Base-by-base conservation (phyloP, 2,329 filamentous ascomycete species). In the Penicillium sp. region DNA sequence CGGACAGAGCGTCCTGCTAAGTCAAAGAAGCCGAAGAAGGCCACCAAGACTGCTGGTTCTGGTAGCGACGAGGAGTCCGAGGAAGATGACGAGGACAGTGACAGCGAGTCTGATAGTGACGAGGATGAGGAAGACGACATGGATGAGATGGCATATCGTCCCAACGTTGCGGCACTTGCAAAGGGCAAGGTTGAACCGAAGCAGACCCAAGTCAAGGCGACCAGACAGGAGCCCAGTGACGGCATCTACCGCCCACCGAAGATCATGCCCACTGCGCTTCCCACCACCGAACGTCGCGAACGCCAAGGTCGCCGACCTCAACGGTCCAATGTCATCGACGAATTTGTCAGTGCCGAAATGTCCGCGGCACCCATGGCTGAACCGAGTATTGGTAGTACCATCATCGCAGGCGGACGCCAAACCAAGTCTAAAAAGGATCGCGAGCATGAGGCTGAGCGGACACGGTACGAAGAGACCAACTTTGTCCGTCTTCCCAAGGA, bases 341-440 rank as follows among this genome's bases (percentile, higher is more conserved):
- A 98, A 71, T 99, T 96, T 70, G 87, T 99, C 63, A 87, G 85
- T 52, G 88, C 90, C 17, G 95, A 99, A 76, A 83, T 98, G 60
- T 93, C 92, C 0, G 78, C 84, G 5, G 91, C 91, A 2, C 95
- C 95, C 0, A 78, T 91, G 59, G 91, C 92, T 1, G 86, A 96
- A 74, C 92, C 94, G 56, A 96, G 90, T 67, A 96, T 99, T 69
- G 96, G 95, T 61, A 95, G 90, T 58, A 96, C 91, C 17, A 96
- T 97, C 67, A 82, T 89, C 4, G 83, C 87, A 51, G 88, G 90
- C 52, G 95, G 95, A 37, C 86, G 94, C 63, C 87, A 87, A 73
- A 86, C 87, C 70, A 95, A 93, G 82, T 91, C 90, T 5, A 85
- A 88, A 14, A 83, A 86, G 37, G 90, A 97, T 73, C 86, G 90